Evolutionary conservation across 306 rosid species (phyloP), one percentile per base, ranked within the genome.

Genomic region (Pterocarpus macrocarpus): DNA sequence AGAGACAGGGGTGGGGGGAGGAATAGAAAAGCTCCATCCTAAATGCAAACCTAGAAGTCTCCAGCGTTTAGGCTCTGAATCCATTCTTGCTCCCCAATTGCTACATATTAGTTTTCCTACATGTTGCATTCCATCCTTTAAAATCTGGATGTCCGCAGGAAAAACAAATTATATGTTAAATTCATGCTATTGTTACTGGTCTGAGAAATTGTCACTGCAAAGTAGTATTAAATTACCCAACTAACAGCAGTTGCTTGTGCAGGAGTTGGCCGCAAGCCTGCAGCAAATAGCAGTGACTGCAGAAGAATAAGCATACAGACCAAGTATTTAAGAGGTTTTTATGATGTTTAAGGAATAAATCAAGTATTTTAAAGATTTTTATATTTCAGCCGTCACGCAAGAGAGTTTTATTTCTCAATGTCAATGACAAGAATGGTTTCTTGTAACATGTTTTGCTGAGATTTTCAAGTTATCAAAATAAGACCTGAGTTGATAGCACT

Each of bases 221-320:
- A 64, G 73, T 43, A 78, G 63, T 14, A 39, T 81, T 53, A 41
- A 87, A 83, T 90, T 91, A 95, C 99, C 99, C 99, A 95, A 74
- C 97, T 93, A 69, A 93, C 99, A 50, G 89, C 99, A 57, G 99
- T 95, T 73, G 99, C 93, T 75, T 95, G 98, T 49, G 97, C 99
- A 58, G 99, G 93, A 16, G 98, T 93, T 17, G 99, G 99, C 69
- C 97, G 89, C 89, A 95, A 89, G 82, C 99, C 99, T 85, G 99
- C 99, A 90, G 99, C 98, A 91, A 93, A 93, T 58, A 95, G 85
- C 78, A 95, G 94, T 67, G 97, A 95, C 99, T 93, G 96, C 89
- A 93, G 80, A 90, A 92, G 77, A 85, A 83, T 89, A 76, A 91
- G 92, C 87, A 83, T 80, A 79, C 65, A 83, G 77, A 84, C 80